A percentile compares a stretch with the other conserved stretches of the same genome.
These are phyloP conservation scores for Coniochaeta ligniaria DNA, from an alignment of 2,329 filamentous ascomycete genomes.

Conservation along the genomic window DNA sequence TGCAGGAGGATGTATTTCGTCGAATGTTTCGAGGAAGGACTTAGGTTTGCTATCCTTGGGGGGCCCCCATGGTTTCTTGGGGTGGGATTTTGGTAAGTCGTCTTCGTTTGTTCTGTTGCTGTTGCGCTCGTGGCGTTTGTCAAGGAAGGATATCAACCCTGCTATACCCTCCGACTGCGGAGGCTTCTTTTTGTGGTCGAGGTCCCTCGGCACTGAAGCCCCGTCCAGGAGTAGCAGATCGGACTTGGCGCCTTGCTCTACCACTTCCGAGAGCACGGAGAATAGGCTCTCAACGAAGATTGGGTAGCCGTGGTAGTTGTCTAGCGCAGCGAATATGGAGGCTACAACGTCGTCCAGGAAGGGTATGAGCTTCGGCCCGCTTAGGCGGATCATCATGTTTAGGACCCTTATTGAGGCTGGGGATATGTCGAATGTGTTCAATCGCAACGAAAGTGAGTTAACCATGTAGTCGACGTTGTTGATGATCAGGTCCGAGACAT, in stretches of 20 bases:
- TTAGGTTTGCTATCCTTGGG: conserved; percentile 15
- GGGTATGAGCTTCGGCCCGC: conserved; percentile 73
- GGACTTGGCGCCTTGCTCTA: conserved; percentile 68
- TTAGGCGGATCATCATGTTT: conserved; percentile 87
- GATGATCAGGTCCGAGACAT: conserved; percentile 72
- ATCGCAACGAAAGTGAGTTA: conserved; percentile 79
- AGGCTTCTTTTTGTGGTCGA: conserved; percentile 34
- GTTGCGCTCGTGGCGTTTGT: conserved; percentile 43
- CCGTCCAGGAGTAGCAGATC: conserved; percentile 39
- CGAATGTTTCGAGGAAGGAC: conserved; percentile 24
- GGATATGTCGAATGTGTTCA: conserved; percentile 89
- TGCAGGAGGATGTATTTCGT: conserved; percentile 8
- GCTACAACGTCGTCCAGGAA: conserved; percentile 88
- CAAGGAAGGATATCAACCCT: conserved; percentile 50
- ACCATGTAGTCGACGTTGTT: conserved; percentile 95
- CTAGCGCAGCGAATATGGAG: conserved; percentile 87
- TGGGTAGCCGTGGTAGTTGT: conserved; percentile 91
- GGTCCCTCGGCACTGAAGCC: conserved; percentile 19
- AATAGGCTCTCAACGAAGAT: conserved; percentile 81
- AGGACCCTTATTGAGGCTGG: conserved; percentile 87
- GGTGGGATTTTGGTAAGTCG: conserved; percentile 24
- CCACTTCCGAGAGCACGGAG: conserved; percentile 71
- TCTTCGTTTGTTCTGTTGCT: conserved; percentile 16
- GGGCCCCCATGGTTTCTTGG: conserved; percentile 23
- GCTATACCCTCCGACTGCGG: conserved; percentile 27